Evolutionary conservation across 1,284 basidiomycete genomes (phyloP), one percentile per base, ranked within the genome.

Genomic region (Ceratobasidium sp.): DNA sequence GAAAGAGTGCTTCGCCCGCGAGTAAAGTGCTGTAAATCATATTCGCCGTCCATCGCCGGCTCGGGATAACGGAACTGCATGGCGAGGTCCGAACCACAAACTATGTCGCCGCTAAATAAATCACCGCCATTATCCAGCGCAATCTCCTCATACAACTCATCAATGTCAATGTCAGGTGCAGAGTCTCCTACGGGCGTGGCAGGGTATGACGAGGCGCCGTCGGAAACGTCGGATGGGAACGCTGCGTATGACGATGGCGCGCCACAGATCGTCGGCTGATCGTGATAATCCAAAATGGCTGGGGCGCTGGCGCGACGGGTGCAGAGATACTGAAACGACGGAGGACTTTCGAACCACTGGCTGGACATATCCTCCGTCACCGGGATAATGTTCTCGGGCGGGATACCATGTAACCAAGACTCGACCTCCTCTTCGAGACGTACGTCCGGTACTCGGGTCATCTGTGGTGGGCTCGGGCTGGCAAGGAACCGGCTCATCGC

Each of bases 151-250:
- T 67, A 67, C 64, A 76, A 19, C 19, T 66, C 62, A 13, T 76
- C 73, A 29, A 76, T 11, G 40, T 76, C 64, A 66, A 76, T 59
- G 52, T 59, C 64, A 17, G 66, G 29, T 6, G 49, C 64, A 22
- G 37, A 46, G 32, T 40, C 51, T 32, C 40, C 73, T 13, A 64
- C 37, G 17, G 73, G 73, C 32, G 73, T 76, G 6, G 49, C 25
- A 13, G 73, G 73, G 22, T 54, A 66, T 19, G 73, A 76, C 43
- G 73, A 76, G 49, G 64, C 64, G 49, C 73, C 73, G 62, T 76
- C 73, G 49, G 73, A 76, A 43, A 76, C 73, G 52, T 76, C 73
- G 37, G 73, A 76, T 25, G 73, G 73, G 52, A 76, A 76, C 25
- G 73, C 64, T 40, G 62, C 73, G 34, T 76, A 76, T 8, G 64